These are phyloP conservation scores for Magnolia changhungtana DNA, from an alignment of 164 flowering plant species.

Conservation along the genomic window DNA sequence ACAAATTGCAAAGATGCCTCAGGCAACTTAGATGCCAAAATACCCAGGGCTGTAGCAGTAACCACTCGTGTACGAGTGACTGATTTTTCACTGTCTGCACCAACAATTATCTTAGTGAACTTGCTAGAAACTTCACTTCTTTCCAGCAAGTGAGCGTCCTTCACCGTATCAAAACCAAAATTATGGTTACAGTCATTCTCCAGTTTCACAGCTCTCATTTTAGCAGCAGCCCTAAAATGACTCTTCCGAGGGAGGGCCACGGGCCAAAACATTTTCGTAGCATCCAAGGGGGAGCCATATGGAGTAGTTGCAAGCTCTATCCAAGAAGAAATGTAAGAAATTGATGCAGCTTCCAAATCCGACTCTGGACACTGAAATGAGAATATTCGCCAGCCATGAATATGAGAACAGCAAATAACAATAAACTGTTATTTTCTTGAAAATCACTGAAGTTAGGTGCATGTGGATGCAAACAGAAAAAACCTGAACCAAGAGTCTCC, in stretches of 20 bases:
- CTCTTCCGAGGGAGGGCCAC: slow-evolving; percentile 83
- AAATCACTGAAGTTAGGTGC: background rate
- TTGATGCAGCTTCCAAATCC: slow-evolving; percentile 73
- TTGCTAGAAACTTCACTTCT: slow-evolving; percentile 45
- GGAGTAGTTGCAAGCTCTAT: slow-evolving; percentile 83
- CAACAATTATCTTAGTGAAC: slow-evolving; percentile 70
- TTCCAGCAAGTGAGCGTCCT: slow-evolving; percentile 37
- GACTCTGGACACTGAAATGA: slow-evolving; percentile 53
- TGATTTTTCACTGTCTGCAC: slow-evolving; percentile 83
- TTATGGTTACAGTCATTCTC: slow-evolving; percentile 47
- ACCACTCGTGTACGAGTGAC: slow-evolving; percentile 85
- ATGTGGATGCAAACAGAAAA: background rate
- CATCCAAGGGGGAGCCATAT: slow-evolving; percentile 78
- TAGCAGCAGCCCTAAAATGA: slow-evolving; percentile 87
- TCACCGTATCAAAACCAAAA: slow-evolving; percentile 33
- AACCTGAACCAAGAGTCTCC: slow-evolving; percentile 92
- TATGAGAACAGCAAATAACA: background rate
- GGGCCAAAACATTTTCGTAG: slow-evolving; percentile 96
- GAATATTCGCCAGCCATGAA: slow-evolving; percentile 4
- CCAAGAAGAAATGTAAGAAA: slow-evolving; percentile 67
- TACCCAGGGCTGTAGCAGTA: slow-evolving; percentile 79
- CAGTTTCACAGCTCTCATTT: slow-evolving; percentile 82
- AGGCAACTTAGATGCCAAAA: slow-evolving; percentile 71
- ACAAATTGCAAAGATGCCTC: slow-evolving; percentile 50
- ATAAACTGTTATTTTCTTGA: background rate